These are phyloP conservation scores for Elsinoe fawcettii DNA, from an alignment of 2,329 filamentous ascomycete genomes.

Conservation along the genomic window DNA sequence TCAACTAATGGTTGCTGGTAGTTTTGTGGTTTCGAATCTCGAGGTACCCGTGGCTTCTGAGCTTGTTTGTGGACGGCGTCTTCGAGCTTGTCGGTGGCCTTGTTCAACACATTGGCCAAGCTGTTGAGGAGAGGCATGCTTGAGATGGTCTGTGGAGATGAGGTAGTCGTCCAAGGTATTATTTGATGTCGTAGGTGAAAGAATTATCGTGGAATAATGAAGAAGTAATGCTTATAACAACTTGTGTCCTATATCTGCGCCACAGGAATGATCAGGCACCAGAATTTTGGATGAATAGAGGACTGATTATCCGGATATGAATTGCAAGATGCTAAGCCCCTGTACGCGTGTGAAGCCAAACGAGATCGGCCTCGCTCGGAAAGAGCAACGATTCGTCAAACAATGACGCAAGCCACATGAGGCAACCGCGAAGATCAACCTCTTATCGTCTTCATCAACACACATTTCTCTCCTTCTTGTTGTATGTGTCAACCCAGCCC, in stretches of 20 bases:
- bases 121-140: slow-evolving; percentile 6
- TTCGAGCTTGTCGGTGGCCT: slow-evolving; percentile 8
- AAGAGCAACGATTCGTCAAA: not conserved
- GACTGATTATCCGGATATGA: not conserved
- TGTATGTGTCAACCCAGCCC: not conserved
- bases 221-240: not conserved
- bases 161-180: not conserved
- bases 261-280: slow-evolving; percentile 8
- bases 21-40: slow-evolving; percentile 1
- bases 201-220: not conserved
- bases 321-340: not conserved
- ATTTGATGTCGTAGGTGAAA: not conserved
- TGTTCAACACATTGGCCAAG: slow-evolving; percentile 6
- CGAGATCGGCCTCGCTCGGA: not conserved
- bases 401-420: not conserved
- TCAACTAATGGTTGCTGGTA: not conserved
- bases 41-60: not conserved
- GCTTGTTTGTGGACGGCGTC: slow-evolving; percentile 13
- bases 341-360: slow-evolving; percentile 8
- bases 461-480: not conserved
- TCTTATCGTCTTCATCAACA: not conserved
- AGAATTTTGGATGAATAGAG: not conserved
- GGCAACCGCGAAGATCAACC: not conserved
- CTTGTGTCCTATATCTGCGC: not conserved
- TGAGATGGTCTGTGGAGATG: not conserved